Evolutionary conservation across 495 filamentous ascomycete species (phyloP), one percentile per base, ranked within the genome.

Genomic region (Beverwykella pulmonaria): DNA sequence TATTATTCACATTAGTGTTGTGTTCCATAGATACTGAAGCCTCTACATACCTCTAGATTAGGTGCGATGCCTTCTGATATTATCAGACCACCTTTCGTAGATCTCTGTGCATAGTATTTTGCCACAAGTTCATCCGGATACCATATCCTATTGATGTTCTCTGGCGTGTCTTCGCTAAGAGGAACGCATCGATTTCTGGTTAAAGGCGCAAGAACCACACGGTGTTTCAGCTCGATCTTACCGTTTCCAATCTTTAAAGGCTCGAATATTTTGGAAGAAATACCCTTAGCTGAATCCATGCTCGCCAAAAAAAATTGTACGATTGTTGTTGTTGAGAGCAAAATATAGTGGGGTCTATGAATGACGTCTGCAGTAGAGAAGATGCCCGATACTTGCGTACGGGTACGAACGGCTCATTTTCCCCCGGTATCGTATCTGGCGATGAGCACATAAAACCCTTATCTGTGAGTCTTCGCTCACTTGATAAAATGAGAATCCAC

Each of bases 61-160:
- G 82, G 79, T n/a, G 80, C 76, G n/a, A 81, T 79, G 0, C 80
- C 84, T 71, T 86, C 83, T 5, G 79, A 78, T 39, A 87, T 83
- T 36, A 86, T 74, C n/a, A 87, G 67, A 1, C 82, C 81, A 14
- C 84, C 84, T 15, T 78, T 65, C 8, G 81, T 80, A 1, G 83
- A 75, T 9, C 83, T 78, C 61, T 87, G 84, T 1, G 71, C 56
- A 72, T 87, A 86, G 74, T 87, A 85, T 27, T 84, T 80, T 61
- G 74, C 75, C n/a, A 82, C 68, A 25, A 82, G 71, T 50, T 81
- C 75, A 14, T 79, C 79, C 20, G 81, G 79, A 36, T 77, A 73
- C 77, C 79, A 81, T 58, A 79, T 72, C 23, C 80, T 75, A 72
- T 82, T 82, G 20, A 75, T 75, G 32, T 74, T 74, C 26, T 79